A percentile compares a stretch with the other conserved stretches of the same genome.
Conservation (phyloP, 495 filamentous ascomycete species). For the Talaromyces stipitatus region DNA sequence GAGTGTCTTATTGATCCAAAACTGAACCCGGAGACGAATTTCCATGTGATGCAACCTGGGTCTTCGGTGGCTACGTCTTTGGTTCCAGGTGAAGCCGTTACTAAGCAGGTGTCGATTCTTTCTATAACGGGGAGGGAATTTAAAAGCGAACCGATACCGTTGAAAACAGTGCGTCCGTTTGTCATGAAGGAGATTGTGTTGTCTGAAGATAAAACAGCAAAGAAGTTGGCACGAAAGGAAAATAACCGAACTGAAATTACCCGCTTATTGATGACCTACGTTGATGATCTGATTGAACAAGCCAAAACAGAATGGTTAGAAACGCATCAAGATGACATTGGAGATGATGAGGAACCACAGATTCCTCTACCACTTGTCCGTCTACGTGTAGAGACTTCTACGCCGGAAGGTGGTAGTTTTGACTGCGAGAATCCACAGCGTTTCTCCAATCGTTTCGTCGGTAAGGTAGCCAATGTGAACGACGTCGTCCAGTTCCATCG, state of each 20-base stretch:
- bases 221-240: slow-evolving; percentile 67
- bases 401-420: slow-evolving; percentile 78
- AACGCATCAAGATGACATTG: slow-evolving; percentile 51
- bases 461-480: slow-evolving; percentile 84
- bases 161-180: slow-evolving; percentile 89
- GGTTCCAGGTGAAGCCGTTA: slow-evolving; percentile 78
- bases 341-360: slow-evolving; percentile 45
- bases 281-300: slow-evolving; percentile 79
- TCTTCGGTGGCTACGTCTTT: slow-evolving; percentile 94
- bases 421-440: slow-evolving; percentile 94
- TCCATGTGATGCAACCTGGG: slow-evolving; percentile 95
- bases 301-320: slow-evolving; percentile 74
- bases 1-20: slow-evolving; percentile 85
- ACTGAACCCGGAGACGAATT: slow-evolving; percentile 76
- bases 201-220: slow-evolving; percentile 65
- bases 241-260: slow-evolving; percentile 79
- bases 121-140: slow-evolving; percentile 79
- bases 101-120: slow-evolving; percentile 84
- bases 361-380: slow-evolving; percentile 76
- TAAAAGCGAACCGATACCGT: slow-evolving; percentile 66
- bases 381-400: slow-evolving; percentile 83
- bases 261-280: slow-evolving; percentile 61
- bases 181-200: slow-evolving; percentile 78
- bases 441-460: slow-evolving; percentile 89
- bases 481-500: slow-evolving; percentile 91